Evolutionary conservation across 2,329 filamentous ascomycete species (phyloP).

Genomic region (Fonsecaea nubica): DNA sequence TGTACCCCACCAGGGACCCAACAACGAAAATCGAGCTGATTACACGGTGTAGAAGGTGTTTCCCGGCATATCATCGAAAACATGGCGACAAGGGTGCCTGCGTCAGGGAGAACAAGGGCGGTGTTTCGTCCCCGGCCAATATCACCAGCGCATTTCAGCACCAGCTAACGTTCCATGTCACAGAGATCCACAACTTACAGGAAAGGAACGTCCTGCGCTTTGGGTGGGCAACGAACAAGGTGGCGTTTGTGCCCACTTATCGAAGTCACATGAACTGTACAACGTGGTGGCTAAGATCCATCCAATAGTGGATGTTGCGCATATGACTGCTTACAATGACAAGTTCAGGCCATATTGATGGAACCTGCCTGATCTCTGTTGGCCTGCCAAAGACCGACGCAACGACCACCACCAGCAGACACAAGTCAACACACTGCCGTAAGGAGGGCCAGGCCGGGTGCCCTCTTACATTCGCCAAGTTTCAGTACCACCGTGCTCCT

Average conservation of each 20-base stretch:
- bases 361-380: background rate
- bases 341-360: background rate
- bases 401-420: background rate
- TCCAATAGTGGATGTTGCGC: background rate
- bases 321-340: background rate
- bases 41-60: background rate
- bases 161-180: background rate
- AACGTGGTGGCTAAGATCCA: background rate
- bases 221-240: background rate
- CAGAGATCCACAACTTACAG: constrained; percentile 2
- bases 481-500: constrained; percentile 10
- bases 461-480: background rate
- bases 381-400: background rate
- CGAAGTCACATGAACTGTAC: background rate
- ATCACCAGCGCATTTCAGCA: constrained; percentile 6
- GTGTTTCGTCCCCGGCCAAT: constrained; percentile 6
- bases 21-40: constrained; percentile 3
- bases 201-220: background rate
- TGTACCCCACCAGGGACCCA: background rate
- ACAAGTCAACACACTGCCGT: background rate
- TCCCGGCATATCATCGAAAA: background rate
- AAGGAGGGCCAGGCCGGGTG: background rate
- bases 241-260: background rate
- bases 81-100: constrained; percentile 5
- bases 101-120: background rate